These are phyloP conservation scores for Gomphus bonarii DNA, from an alignment of 1,284 basidiomycete genomes.

Conservation along the genomic window DNA sequence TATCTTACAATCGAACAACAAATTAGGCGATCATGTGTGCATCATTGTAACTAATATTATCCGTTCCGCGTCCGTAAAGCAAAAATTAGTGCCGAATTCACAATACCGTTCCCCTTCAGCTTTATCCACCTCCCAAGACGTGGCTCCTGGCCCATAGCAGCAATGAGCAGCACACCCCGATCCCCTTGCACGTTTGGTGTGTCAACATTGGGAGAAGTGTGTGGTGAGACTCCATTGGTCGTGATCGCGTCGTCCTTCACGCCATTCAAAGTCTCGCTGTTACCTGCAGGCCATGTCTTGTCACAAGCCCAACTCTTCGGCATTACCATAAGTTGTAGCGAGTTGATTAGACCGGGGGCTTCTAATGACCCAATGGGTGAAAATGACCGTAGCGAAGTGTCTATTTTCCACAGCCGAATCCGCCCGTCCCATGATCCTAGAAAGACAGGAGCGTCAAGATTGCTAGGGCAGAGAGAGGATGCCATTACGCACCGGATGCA, in stretches of 20 bases:
- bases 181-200: slow-evolving; percentile 13
- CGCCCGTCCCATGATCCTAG: slow-evolving; percentile 87
- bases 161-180: slow-evolving; percentile 55
- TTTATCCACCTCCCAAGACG: slow-evolving; percentile 83
- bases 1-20: background rate
- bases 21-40: background rate
- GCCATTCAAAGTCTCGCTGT: background rate
- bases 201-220: background rate
- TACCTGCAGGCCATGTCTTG: slow-evolving; percentile 30
- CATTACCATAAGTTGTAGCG: slow-evolving; percentile 68
- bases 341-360: slow-evolving; percentile 79
- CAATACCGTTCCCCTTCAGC: slow-evolving; percentile 54
- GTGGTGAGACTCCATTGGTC: slow-evolving; percentile 3
- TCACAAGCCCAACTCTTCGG: slow-evolving; percentile 39
- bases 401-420: slow-evolving; percentile 85
- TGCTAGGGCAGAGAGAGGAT: background rate
- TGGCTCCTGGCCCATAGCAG: slow-evolving; percentile 80
- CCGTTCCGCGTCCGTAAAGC: slow-evolving; percentile 1
- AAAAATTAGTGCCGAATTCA: slow-evolving; percentile 67
- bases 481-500: slow-evolving; percentile 57
- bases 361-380: slow-evolving; percentile 50
- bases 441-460: slow-evolving; percentile 12
- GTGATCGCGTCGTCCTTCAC: background rate
- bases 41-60: background rate
- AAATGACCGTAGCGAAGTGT: slow-evolving; percentile 69